These are phyloP conservation scores for Aquanectria penicillioides DNA, from an alignment of 2,329 filamentous ascomycete species.

Conservation along the genomic window DNA sequence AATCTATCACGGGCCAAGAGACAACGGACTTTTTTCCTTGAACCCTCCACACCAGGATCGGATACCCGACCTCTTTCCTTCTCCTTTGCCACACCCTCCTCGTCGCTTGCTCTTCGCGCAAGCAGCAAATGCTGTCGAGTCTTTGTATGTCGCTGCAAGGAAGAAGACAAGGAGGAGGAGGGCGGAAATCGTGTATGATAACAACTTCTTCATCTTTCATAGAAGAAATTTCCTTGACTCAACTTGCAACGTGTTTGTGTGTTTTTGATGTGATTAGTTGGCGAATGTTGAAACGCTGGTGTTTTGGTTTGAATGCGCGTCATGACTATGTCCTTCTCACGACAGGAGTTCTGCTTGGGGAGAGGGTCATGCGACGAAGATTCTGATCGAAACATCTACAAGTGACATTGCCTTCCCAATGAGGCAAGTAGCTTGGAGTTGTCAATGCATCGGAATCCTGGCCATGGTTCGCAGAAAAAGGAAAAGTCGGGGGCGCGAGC, in stretches of 20 bases:
- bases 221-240: conserved; percentile 18
- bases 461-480: conserved; percentile 23
- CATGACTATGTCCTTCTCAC: too few species aligned
- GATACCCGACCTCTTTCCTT: conserved; percentile 5
- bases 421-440: conserved; percentile 25
- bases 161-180: background rate
- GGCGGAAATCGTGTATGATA: conserved; percentile 24
- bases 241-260: background rate
- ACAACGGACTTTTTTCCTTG: conserved; percentile 37
- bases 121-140: conserved; percentile 2
- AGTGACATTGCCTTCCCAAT: conserved; percentile 16
- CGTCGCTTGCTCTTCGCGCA: background rate
- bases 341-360: too few species aligned
- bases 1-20: conserved; percentile 41
- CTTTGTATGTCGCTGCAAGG: conserved; percentile 6
- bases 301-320: too few species aligned
- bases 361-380: too few species aligned
- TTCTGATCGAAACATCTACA: too few species aligned
- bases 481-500: conserved; percentile 43
- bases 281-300: background rate
- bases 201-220: conserved; percentile 15
- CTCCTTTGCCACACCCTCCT: background rate
- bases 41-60: conserved; percentile 14
- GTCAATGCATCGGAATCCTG: conserved; percentile 14
- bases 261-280: background rate